phyloP scores from a whole-genome alignment of 176 grass and related monocot species.

The Phoenix dactylifera region DNA sequence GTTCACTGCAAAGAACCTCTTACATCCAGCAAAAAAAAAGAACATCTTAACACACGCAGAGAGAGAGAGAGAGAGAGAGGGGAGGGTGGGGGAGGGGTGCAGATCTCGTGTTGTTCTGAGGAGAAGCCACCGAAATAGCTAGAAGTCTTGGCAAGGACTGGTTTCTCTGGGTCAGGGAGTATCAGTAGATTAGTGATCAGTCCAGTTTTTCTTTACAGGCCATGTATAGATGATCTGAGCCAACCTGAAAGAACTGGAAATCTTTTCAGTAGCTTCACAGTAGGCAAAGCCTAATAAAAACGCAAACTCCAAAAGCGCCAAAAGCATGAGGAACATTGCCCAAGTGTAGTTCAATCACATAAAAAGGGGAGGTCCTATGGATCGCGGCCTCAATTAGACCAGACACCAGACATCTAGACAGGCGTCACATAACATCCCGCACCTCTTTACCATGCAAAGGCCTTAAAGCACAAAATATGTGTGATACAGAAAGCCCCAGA shows the following conservation, averaged over 20 bases:
- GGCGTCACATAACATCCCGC: too few relatives aligned
- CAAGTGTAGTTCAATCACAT: slow-evolving; percentile 98
- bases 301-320: slow-evolving; percentile 52
- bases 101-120: slow-evolving; percentile 10
- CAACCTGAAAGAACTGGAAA: not conserved
- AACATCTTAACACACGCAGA: not conserved
- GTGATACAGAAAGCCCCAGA: slow-evolving; percentile 12
- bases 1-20: too few relatives aligned
- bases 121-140: slow-evolving; percentile 1
- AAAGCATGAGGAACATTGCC: slow-evolving; percentile 31
- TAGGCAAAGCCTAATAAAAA: slow-evolving; percentile 24
- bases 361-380: slow-evolving; percentile 51
- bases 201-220: not conserved
- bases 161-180: slow-evolving; percentile 7
- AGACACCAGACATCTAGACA: slow-evolving; percentile 10
- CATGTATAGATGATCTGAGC: too few relatives aligned
- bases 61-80: not conserved
- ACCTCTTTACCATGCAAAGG: too few relatives aligned
- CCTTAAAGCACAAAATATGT: too few relatives aligned
- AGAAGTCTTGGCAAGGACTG: not conserved
- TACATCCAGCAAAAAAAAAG: too few relatives aligned
- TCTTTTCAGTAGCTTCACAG: slow-evolving; percentile 27
- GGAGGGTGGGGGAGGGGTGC: not conserved
- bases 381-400: slow-evolving; percentile 27
- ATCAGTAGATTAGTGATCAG: not conserved